Conservation (phyloP, 2,329 filamentous ascomycete genomes). For the Aspergillus niger region DNA sequence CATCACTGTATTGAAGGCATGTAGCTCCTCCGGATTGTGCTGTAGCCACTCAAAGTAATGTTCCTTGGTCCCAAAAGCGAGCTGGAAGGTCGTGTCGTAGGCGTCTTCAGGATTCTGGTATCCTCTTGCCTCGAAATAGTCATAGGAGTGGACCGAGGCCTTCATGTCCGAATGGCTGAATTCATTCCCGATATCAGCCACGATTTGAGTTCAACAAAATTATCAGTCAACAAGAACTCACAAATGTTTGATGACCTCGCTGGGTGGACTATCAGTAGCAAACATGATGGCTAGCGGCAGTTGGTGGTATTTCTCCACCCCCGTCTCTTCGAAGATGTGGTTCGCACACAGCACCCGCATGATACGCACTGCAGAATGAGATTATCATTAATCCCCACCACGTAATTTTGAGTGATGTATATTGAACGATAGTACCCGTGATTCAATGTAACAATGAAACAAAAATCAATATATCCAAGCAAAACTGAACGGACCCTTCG, state of each 20-base stretch:
- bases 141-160: slow-evolving; percentile 21
- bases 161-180: slow-evolving; percentile 17
- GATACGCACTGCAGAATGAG: slow-evolving; percentile 12
- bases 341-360: too few relatives aligned
- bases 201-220: too few relatives aligned
- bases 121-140: slow-evolving; percentile 30
- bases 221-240: slow-evolving; percentile 9
- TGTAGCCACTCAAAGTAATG: slow-evolving; percentile 33
- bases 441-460: too few relatives aligned
- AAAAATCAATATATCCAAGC: too few relatives aligned
- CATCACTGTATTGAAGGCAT: slow-evolving; percentile 35
- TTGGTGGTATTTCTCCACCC: too few relatives aligned
- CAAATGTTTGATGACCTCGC: slow-evolving; percentile 24
- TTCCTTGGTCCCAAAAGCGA: slow-evolving; percentile 23
- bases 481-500: too few relatives aligned
- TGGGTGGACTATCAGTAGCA: background rate
- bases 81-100: slow-evolving; percentile 33
- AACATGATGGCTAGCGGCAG: too few relatives aligned
- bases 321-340: too few relatives aligned
- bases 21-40: slow-evolving; percentile 19
- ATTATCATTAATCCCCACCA: too few relatives aligned
- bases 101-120: slow-evolving; percentile 34
- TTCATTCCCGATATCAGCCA: too few relatives aligned
- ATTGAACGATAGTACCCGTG: too few relatives aligned
- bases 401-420: too few relatives aligned